These are phyloP conservation scores for Fusarium succisae DNA, from an alignment of 2,329 filamentous ascomycete genomes.

Conservation along the genomic window DNA sequence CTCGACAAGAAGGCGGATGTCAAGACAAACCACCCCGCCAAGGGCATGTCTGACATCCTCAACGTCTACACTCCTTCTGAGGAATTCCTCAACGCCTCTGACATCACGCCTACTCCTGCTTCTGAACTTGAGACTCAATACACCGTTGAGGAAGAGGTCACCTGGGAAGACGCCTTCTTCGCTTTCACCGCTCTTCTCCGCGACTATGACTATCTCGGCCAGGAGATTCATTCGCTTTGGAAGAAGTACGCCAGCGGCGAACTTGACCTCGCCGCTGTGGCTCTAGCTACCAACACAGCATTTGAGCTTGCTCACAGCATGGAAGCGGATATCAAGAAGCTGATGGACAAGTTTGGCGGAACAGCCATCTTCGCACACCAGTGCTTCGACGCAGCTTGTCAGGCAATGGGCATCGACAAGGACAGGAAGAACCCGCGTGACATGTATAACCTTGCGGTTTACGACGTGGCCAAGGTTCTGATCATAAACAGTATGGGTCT, in stretches of 20 bases:
- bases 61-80: constrained; percentile 29
- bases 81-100: constrained; percentile 26
- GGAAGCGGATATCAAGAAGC: constrained; percentile 58
- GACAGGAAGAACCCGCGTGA: not conserved
- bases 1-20: not conserved
- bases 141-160: constrained; percentile 17
- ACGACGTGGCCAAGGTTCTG: constrained; percentile 7
- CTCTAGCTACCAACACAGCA: constrained; percentile 31
- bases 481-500: constrained; percentile 1
- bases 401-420: not conserved
- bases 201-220: constrained; percentile 9
- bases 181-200: constrained; percentile 16
- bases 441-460: constrained; percentile 20
- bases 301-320: constrained; percentile 36
- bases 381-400: constrained; percentile 1
- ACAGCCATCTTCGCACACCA: not conserved
- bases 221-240: constrained; percentile 25
- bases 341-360: constrained; percentile 8
- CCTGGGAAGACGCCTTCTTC: constrained; percentile 8
- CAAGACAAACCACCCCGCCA: not conserved
- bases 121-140: not conserved
- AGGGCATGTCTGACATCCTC: constrained; percentile 21
- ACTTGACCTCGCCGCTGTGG: constrained; percentile 30
- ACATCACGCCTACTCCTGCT: not conserved
- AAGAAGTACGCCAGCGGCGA: not conserved